Percentiles rank a stretch among this genome's conserved stretches.
phyloP scores from a whole-genome alignment of 805 yeast genomes.

The Yarrowia sp. region DNA sequence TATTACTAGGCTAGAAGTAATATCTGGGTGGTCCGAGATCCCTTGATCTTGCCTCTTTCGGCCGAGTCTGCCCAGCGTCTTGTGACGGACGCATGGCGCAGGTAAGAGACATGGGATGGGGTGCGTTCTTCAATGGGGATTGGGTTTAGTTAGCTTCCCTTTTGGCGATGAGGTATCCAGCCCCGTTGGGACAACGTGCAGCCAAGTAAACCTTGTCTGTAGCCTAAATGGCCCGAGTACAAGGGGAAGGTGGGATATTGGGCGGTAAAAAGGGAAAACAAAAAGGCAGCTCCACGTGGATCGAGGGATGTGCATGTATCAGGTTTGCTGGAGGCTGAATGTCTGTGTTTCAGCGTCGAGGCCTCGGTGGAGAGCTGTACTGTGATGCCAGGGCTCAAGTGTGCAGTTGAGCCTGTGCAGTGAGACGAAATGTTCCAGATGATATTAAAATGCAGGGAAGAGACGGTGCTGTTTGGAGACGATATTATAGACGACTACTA shows the following conservation, averaged over 20 bases:
- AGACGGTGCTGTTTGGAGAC: too few species aligned
- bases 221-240: not conserved
- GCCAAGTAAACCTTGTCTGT: not conserved
- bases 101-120: not conserved
- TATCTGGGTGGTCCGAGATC: not conserved
- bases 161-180: not conserved
- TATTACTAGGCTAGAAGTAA: conserved; percentile 1
- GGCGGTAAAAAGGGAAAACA: too few species aligned
- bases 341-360: not conserved
- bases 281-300: too few species aligned
- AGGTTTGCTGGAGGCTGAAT: not conserved
- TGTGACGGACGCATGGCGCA: not conserved
- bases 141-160: not conserved
- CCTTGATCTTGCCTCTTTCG: not conserved
- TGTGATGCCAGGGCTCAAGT: too few species aligned
- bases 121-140: not conserved
- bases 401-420: too few species aligned
- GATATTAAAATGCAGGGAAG: too few species aligned
- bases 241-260: not conserved
- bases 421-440: too few species aligned
- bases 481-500: too few species aligned
- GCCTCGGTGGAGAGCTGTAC: too few species aligned
- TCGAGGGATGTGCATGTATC: not conserved
- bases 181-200: conserved; percentile 12
- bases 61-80: not conserved